phyloP scores from a whole-genome alignment of 768 basidiomycete species.

The Tylopilus rubrobrunneus region DNA sequence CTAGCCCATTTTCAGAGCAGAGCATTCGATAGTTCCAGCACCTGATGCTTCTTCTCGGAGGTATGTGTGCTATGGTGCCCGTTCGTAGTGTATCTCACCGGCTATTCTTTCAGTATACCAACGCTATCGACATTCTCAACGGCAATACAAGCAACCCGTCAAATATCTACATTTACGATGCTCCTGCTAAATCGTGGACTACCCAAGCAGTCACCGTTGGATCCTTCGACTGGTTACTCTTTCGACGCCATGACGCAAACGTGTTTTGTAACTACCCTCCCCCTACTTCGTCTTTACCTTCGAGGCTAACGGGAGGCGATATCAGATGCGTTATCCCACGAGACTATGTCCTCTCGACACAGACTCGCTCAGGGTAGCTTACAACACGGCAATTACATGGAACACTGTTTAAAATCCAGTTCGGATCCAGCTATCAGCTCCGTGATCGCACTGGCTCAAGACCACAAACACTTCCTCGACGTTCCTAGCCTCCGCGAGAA shows the following conservation, averaged over 20 bases:
- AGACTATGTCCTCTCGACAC: conserved; percentile 72
- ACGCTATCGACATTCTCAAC: conserved; percentile 81
- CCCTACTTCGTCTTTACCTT: not conserved
- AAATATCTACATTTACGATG: conserved; percentile 79
- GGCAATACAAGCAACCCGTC: conserved; percentile 69
- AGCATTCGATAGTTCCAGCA: conserved; percentile 59
- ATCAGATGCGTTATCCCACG: conserved; percentile 64
- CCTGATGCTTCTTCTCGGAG: conserved; percentile 72
- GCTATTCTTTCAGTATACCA: conserved; percentile 56
- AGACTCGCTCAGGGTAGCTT: conserved; percentile 57
- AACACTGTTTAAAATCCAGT: conserved; percentile 15
- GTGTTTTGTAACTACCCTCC: conserved; percentile 57
- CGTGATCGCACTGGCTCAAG: conserved; percentile 75
- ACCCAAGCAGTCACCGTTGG: conserved; percentile 57
- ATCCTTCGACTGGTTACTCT: conserved; percentile 55
- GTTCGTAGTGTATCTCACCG: not conserved
- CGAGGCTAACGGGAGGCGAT: conserved; percentile 6
- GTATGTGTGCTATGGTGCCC: conserved; percentile 30
- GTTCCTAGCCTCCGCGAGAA: conserved; percentile 67
- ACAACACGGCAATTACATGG: conserved; percentile 60
- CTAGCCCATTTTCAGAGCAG: conserved; percentile 35
- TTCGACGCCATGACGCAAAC: conserved; percentile 86
- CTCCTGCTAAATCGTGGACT: conserved; percentile 68
- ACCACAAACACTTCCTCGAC: conserved; percentile 81
- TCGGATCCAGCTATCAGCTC: conserved; percentile 60